Conservation (phyloP, 1,284 basidiomycete species). For the Boletus chippewaensis region DNA sequence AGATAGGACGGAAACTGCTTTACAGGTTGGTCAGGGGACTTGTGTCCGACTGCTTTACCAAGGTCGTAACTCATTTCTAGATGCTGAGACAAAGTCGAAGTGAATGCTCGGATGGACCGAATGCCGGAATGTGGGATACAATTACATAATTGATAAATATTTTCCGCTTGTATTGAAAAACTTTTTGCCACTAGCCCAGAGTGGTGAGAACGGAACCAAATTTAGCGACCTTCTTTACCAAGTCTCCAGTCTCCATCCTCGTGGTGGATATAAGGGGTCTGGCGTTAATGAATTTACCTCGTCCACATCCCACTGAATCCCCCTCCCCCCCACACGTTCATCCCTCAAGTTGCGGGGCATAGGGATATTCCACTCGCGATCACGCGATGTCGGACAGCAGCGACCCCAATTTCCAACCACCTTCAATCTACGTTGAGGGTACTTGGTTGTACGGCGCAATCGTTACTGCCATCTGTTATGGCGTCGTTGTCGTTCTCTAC, state of each 20-base stretch:
- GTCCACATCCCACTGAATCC: neutral
- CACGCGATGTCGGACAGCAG: constrained; percentile 13
- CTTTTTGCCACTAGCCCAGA: neutral
- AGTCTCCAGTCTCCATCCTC: no score
- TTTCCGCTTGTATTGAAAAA: neutral
- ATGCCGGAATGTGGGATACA: neutral
- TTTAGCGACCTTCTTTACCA: no score
- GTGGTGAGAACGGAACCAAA: no score
- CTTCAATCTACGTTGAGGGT: constrained; percentile 24
- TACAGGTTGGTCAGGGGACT: constrained; percentile 21
- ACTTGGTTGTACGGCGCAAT: constrained; percentile 32
- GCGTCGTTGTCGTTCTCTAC: constrained; percentile 26
- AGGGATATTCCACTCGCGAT: neutral
- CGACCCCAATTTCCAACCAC: constrained; percentile 17
- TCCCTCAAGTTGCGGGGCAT: constrained; percentile 3
- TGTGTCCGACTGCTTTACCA: constrained; percentile 24
- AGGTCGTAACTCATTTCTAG: constrained; percentile 25
- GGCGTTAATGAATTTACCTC: neutral
- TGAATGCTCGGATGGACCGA: no score
- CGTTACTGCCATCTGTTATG: constrained; percentile 27
- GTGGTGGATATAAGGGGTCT: neutral
- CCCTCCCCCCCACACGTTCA: neutral
- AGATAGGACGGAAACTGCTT: neutral
- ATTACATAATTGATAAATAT: neutral
- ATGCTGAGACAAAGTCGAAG: no score